A percentile compares a stretch with the other conserved stretches of the same genome.
Conservation (phyloP, 2,329 filamentous ascomycete species). For the Pseudogymnoascus pannorum region DNA sequence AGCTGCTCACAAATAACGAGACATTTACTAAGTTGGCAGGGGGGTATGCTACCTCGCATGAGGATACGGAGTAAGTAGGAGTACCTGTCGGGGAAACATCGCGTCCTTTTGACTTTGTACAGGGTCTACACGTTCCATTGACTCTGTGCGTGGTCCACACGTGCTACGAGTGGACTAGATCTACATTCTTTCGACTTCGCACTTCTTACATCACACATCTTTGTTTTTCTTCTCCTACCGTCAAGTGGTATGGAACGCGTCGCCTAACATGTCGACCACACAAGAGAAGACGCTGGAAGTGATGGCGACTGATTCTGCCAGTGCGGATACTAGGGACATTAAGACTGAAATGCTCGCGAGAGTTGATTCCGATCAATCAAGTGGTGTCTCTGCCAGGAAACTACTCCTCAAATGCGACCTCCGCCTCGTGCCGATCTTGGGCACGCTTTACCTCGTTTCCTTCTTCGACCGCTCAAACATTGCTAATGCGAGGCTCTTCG, state of each 20-base stretch:
- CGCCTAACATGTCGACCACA: background rate
- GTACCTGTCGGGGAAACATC: background rate
- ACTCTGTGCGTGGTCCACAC: background rate
- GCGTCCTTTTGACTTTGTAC: background rate
- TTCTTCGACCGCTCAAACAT: constrained; percentile 47
- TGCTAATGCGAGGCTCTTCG: constrained; percentile 35
- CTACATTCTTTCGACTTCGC: background rate
- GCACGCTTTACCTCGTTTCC: constrained; percentile 49
- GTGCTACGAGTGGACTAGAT: constrained; percentile 6
- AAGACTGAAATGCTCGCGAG: background rate
- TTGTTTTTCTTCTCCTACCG: background rate
- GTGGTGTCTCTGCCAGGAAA: constrained; percentile 33
- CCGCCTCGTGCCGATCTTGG: constrained; percentile 44
- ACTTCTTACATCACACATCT: background rate
- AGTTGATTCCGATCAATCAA: constrained; percentile 28
- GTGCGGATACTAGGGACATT: background rate
- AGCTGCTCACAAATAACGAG: background rate
- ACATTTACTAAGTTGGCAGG: background rate
- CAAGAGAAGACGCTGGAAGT: background rate
- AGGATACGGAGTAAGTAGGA: constrained; percentile 4
- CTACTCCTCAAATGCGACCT: constrained; percentile 16
- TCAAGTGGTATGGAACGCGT: background rate
- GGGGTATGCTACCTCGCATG: background rate
- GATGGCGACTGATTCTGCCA: constrained; percentile 4
- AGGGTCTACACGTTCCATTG: constrained; percentile 1